phyloP scores from a whole-genome alignment of 495 filamentous ascomycete genomes.

The Xylaria palmicola region DNA sequence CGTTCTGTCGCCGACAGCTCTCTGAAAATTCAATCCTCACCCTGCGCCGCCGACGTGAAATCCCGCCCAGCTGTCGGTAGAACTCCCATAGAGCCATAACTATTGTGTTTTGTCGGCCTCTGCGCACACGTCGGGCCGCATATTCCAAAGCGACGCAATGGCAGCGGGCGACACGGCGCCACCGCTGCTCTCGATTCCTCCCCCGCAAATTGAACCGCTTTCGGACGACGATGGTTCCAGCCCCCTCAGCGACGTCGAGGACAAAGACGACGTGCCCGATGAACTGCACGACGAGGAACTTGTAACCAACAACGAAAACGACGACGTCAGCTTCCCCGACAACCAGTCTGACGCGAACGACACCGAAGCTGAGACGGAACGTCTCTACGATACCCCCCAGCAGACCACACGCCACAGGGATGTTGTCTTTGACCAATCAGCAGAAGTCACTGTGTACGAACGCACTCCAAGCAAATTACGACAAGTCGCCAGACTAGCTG shows the following conservation, averaged over 20 bases:
- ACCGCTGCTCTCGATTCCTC: constrained; percentile 45
- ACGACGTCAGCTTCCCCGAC: constrained; percentile 46
- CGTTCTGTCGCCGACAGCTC: constrained; percentile 4
- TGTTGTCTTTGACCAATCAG: constrained; percentile 53
- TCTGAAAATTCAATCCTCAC: constrained; percentile 1
- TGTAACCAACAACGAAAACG: constrained; percentile 47
- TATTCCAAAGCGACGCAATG: constrained; percentile 29
- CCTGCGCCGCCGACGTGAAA: not conserved
- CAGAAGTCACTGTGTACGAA: constrained; percentile 44
- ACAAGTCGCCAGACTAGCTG: constrained; percentile 33
- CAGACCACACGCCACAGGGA: constrained; percentile 61
- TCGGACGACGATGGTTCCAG: constrained; percentile 47
- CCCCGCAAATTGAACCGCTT: constrained; percentile 39
- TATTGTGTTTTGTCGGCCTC: not conserved
- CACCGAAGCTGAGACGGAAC: constrained; percentile 97
- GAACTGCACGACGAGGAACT: constrained; percentile 43
- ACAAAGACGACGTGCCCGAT: constrained; percentile 55
- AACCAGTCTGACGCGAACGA: constrained; percentile 66
- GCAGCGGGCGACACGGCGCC: constrained; percentile 47
- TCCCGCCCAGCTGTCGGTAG: not conserved
- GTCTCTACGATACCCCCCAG: constrained; percentile 87
- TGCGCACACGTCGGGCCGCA: not conserved
- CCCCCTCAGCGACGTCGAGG: constrained; percentile 91
- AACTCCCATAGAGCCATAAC: not conserved
- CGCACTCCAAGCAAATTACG: constrained; percentile 69